Conservation (phyloP, 257 asterid species). For the Ilex asprella region DNA sequence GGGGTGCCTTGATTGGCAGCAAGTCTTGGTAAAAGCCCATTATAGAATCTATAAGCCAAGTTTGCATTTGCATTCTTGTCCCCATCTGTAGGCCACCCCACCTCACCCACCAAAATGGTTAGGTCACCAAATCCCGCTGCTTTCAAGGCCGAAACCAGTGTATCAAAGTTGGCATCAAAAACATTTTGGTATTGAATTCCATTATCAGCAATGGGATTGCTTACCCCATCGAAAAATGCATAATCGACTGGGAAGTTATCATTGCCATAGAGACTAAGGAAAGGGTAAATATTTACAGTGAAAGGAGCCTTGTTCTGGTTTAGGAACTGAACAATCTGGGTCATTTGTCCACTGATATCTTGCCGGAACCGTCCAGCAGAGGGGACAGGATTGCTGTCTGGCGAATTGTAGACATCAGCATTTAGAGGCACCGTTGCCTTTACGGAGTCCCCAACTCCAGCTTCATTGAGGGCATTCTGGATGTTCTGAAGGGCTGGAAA, state of each 20-base stretch:
- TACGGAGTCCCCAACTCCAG: slow-evolving; percentile 52
- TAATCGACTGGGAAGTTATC: slow-evolving; percentile 63
- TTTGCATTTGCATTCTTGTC: slow-evolving; percentile 51
- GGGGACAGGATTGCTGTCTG: slow-evolving; percentile 48
- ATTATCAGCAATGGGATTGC: slow-evolving; percentile 42
- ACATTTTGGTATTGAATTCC: slow-evolving; percentile 55
- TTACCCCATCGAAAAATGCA: slow-evolving; percentile 69
- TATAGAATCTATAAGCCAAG: slow-evolving; percentile 50
- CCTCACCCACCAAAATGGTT: slow-evolving; percentile 70
- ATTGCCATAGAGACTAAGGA: slow-evolving; percentile 59
- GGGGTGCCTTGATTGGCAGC: slow-evolving; percentile 69
- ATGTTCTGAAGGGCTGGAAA: slow-evolving; percentile 83
- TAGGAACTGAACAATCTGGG: slow-evolving; percentile 60
- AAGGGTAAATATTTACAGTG: slow-evolving; percentile 68
- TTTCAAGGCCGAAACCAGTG: slow-evolving; percentile 53
- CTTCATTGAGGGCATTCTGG: slow-evolving; percentile 64
- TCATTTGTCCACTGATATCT: slow-evolving; percentile 48
- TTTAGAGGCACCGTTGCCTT: slow-evolving; percentile 75
- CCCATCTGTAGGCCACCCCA: slow-evolving; percentile 81
- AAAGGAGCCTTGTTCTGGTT: slow-evolving; percentile 64
- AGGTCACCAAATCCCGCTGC: slow-evolving; percentile 51
- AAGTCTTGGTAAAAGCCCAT: slow-evolving; percentile 58
- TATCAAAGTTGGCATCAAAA: slow-evolving; percentile 75
- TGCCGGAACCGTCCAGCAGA: slow-evolving; percentile 63
- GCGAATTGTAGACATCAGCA: slow-evolving; percentile 72